Percentiles rank a stretch among this genome's conserved stretches.
Evolutionary conservation across 441 rosid species (phyloP).

Genomic region (Hura crepitans): DNA sequence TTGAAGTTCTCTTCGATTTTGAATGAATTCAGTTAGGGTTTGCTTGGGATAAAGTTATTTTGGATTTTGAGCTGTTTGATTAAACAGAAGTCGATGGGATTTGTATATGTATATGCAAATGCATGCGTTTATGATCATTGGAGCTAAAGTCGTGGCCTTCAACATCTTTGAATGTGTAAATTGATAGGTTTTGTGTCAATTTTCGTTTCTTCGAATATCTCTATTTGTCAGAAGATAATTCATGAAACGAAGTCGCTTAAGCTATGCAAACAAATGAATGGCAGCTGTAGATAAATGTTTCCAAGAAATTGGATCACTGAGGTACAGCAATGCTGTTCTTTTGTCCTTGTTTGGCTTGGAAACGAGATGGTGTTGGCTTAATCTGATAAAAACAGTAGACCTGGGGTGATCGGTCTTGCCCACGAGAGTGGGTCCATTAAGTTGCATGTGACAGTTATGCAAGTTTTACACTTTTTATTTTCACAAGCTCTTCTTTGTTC

Average conservation of each 20-base stretch:
- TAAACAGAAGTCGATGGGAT: no score
- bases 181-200: neutral
- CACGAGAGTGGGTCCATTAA: no score
- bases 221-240: neutral
- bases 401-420: no score
- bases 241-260: neutral
- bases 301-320: no score
- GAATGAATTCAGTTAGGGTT: conserved; percentile 2
- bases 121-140: neutral
- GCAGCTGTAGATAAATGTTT: no score
- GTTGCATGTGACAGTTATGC: no score
- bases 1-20: neutral
- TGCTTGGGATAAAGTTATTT: neutral
- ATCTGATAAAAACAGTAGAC: no score
- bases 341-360: no score
- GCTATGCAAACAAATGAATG: no score
- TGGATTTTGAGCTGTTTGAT: neutral
- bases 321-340: no score
- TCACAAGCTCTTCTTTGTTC: neutral
- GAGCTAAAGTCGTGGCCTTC: neutral
- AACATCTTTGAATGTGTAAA: neutral
- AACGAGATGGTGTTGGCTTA: no score
- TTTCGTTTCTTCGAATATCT: neutral
- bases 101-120: neutral
- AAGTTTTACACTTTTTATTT: neutral